Evolutionary conservation across 306 rosid species (phyloP), one percentile per base, ranked within the genome.

Genomic region (Dryas alaskensis): DNA sequence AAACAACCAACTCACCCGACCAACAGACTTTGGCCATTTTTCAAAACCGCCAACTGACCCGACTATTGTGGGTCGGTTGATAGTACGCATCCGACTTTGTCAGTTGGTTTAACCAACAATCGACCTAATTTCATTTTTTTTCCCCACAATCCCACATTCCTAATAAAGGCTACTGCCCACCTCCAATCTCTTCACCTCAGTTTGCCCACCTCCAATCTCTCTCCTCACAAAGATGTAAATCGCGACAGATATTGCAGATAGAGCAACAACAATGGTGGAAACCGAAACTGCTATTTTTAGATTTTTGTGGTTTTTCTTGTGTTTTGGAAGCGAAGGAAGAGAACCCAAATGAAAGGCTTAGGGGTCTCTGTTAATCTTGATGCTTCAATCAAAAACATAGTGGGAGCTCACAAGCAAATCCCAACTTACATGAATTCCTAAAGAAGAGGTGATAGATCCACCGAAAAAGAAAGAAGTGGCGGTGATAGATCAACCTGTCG

Each of bases 391-490:
- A 74, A 88, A 69, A 3, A 92, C 8, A 68, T 85, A 90, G 75
- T 92, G 96, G n/a, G 96, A 92, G 75, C 98, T 92, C 11, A 96
- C 98, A 44, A 92, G 96, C 69, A 90, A 75, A 92, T 90, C 16
- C 98, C 98, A 72, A 90, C 92, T 50, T 81, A 92, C 98, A 92
- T 90, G 19, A 43, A 76, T 13, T 92, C 91, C 27, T 69, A 65
- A 40, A 92, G 17, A 73, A 85, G 51, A 0, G 79, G 82, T 4
- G 96, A 84, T n/a, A 92, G 87, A 83, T 92, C 92, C 60, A 88
- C 53, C 10, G 51, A 31, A 54, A 78, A 81, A 12, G 96, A 81
- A 61, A 92, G 54, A 45, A 87, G 77, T 50, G 92, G 86, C 16
- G 19, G 19, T 19, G 19, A 19, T 19, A 19, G 19, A 19, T 19